Evolutionary conservation across 345 rosid genomes (phyloP), one percentile per base, ranked within the genome.

Genomic region (Mangifera indica): DNA sequence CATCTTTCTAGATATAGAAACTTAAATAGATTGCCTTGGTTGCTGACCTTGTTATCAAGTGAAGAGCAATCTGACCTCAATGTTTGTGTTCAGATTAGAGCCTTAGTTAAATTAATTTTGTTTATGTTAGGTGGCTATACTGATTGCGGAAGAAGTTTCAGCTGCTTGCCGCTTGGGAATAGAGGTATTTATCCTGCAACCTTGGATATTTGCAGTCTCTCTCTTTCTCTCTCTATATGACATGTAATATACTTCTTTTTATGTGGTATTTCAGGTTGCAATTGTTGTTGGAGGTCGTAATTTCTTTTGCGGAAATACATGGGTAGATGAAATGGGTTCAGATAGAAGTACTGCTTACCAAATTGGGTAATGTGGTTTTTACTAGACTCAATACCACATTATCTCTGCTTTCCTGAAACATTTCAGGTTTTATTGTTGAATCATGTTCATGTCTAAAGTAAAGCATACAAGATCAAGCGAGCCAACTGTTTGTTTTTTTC

Each of bases 211-310:
- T 58, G 26, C 73, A n/a, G 44, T 55, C 42, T 37, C 42, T 37
- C 9, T 37, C 8, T 37, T 1, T 37, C 42, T 37, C 1, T 37
- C 42, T 46, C 72, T 58, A n/a, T 49, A 56, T 34, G 46, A 63
- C 14, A 64, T 61, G 53, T 42, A 55, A 21, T n/a, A 40, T 51
- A 15, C 0, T 59, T 77, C 45, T 42, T 62, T 48, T 67, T 45
- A 32, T 53, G 52, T 61, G 46, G 59, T 79, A 62, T 74, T 79
- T 8, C 75, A 93, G 98, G 91, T 91, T 48, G 96, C 97, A 4
- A 85, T 93, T 74, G 96, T 91, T 70, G 91, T 93, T 81, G 98
- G 98, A 66, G 91, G 92, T 71, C 84, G 97, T 53, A 91, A 93
- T 75, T 85, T 91, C 71, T 91, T 93, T 70, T 88, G 93, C 74